A percentile compares a stretch with the other conserved stretches of the same genome.
phyloP scores from a whole-genome alignment of 768 basidiomycete genomes.

The Candolleomyces eurysporus region DNA sequence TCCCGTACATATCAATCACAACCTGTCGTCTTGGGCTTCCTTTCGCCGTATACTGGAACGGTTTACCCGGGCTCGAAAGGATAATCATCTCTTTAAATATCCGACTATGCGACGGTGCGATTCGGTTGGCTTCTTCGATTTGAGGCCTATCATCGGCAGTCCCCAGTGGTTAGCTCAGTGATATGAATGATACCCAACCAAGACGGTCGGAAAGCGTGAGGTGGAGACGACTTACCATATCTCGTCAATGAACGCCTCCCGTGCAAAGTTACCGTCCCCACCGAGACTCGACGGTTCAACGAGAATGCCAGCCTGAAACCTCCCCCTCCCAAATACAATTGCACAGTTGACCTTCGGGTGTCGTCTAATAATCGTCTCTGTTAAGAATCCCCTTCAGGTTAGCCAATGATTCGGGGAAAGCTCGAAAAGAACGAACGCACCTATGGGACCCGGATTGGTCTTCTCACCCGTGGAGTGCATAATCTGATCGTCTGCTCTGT shows the following conservation, averaged over 20 bases:
- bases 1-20: constrained; percentile 35
- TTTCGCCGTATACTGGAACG: background rate
- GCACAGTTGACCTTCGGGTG: constrained; percentile 26
- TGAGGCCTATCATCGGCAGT: background rate
- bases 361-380: constrained; percentile 37
- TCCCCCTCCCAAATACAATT: constrained; percentile 38
- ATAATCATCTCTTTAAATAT: constrained; percentile 42
- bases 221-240: constrained; percentile 19
- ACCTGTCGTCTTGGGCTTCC: constrained; percentile 21
- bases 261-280: background rate
- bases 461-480: constrained; percentile 40
- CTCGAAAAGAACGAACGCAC: constrained; percentile 14
- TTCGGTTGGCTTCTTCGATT: constrained; percentile 34
- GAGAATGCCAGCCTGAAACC: constrained; percentile 34
- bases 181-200: too few species aligned
- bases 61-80: background rate
- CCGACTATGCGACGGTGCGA: constrained; percentile 42
- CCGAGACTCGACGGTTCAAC: constrained; percentile 21
- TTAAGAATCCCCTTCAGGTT: constrained; percentile 7
- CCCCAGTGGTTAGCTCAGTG: too few species aligned
- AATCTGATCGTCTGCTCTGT: constrained; percentile 39
- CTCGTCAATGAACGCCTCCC: constrained; percentile 19
- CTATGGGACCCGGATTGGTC: constrained; percentile 36
- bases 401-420: background rate
- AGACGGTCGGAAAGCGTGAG: background rate